Evolutionary conservation across 805 yeast species (phyloP), one percentile per base, ranked within the genome.

Genomic region (Teunomyces stri): DNA sequence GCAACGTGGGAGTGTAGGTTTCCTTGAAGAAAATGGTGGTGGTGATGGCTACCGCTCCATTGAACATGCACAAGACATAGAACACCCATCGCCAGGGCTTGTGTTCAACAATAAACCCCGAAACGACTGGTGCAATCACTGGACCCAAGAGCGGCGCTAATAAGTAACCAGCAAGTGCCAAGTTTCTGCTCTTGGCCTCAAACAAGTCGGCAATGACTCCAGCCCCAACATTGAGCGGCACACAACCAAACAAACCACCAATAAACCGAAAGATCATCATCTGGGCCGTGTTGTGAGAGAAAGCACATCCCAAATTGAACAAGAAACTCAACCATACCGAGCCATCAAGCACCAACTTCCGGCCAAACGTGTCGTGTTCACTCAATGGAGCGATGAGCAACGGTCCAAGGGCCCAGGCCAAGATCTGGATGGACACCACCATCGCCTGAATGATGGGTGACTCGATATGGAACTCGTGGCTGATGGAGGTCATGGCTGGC

Each of bases 61-160:
- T 76, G 53, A 82, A 65, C n/a, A 86, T 81, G 16, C 84, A 66
- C 43, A 80, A 63, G 13, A 79, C 70, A 74, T 80, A 80, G 55
- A 84, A 80, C 41, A 76, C 79, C 94, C 94, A 87, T 61, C 85
- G 75, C 82, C 87, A 86, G 35, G 67, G 57, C 18, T 67, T 58
- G 39, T 74, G 60, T 34, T 80, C 71, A 16, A 78, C 81, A 20
- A 81, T 68, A 55, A 74, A 84, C 1, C 87, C 85, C 3, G 84
- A 61, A 11, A 83, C 69, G 2, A 82, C 69, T 0, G 87, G 86
- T 1, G 85, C 82, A 18, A 84, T 56, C 1, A 84, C 76, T 1
- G 94, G 92, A 0, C 92, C 94, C 37, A 84, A 58, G 46, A 84
- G 78, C 2, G 89, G 88, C 2, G 83, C 75, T 13, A 84, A 68